phyloP scores from a whole-genome alignment of 2,329 filamentous ascomycete species.

The Cladosporium austrohemisphaericum region DNA sequence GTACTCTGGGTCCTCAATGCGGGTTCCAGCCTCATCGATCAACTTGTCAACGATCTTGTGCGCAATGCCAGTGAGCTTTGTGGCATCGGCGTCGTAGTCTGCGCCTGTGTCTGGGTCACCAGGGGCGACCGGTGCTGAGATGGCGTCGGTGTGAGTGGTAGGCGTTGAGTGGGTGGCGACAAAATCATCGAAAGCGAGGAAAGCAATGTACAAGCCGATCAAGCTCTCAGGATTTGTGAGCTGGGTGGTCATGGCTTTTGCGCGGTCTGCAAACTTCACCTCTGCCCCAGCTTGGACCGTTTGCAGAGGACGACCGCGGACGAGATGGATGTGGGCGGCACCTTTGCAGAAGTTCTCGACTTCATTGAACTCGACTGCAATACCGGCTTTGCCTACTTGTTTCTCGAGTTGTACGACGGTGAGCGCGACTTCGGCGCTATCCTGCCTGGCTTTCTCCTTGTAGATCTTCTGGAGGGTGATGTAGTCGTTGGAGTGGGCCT shows the following conservation, averaged over 20 bases:
- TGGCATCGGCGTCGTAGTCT: slow-evolving; percentile 34
- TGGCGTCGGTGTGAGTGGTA: slow-evolving; percentile 27
- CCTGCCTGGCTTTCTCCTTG: slow-evolving; percentile 78
- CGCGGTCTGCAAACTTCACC: slow-evolving; percentile 36
- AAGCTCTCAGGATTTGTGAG: slow-evolving; percentile 45
- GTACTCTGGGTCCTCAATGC: slow-evolving; percentile 42
- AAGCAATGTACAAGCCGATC: slow-evolving; percentile 48
- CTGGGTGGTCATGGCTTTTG: slow-evolving; percentile 45
- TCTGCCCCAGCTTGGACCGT: slow-evolving; percentile 41
- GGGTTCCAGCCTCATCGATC: slow-evolving; percentile 40
- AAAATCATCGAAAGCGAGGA: slow-evolving; percentile 50
- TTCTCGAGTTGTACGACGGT: slow-evolving; percentile 57
- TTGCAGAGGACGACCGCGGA: slow-evolving; percentile 60
- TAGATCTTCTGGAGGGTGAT: slow-evolving; percentile 89
- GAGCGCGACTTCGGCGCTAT: slow-evolving; percentile 69
- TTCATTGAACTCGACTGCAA: slow-evolving; percentile 68
- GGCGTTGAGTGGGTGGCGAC: slow-evolving; percentile 35
- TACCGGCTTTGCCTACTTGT: slow-evolving; percentile 35
- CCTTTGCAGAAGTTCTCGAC: slow-evolving; percentile 95
- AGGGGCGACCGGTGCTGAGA: slow-evolving; percentile 34
- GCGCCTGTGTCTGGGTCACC: slow-evolving; percentile 32
- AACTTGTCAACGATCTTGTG: slow-evolving; percentile 40
- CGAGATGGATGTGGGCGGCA: slow-evolving; percentile 84
- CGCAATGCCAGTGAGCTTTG: slow-evolving; percentile 43
- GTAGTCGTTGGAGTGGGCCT: slow-evolving; percentile 86